Percentiles rank a stretch among this genome's conserved stretches.
Conservation (phyloP, 2,329 filamentous ascomycete genomes). For the Blastomyces parvus region DNA sequence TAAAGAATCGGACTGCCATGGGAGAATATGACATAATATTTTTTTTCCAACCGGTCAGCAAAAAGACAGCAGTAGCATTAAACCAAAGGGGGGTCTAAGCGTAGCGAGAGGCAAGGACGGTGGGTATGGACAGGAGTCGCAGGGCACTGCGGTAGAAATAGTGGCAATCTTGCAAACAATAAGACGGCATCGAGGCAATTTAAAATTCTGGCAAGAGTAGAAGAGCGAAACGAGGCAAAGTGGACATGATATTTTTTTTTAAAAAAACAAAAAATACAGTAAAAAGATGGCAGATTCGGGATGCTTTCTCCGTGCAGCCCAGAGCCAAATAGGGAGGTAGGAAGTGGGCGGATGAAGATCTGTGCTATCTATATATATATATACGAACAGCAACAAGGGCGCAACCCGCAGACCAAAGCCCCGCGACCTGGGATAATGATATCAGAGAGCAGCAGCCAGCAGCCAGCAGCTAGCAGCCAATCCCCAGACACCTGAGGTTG, state of each 20-base stretch:
- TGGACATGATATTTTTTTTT: conserved; percentile 1
- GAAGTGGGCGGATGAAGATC: neutral
- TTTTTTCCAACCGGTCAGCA: conserved; percentile 15
- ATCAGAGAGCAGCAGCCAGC: neutral
- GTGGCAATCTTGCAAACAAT: conserved; percentile 77
- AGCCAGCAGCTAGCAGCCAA: too few relatives aligned
- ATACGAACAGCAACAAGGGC: neutral
- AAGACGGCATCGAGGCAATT: conserved; percentile 59
- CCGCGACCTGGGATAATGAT: conserved; percentile 5
- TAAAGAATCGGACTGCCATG: conserved; percentile 61
- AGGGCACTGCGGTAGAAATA: conserved; percentile 88
- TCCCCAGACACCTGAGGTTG: neutral
- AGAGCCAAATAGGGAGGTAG: neutral
- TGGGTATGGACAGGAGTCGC: conserved; percentile 74
- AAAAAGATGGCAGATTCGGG: neutral
- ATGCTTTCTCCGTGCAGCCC: neutral
- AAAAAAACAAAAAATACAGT: too few relatives aligned
- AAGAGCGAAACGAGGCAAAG: conserved; percentile 7
- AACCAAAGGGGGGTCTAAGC: conserved; percentile 38
- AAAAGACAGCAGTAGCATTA: neutral
- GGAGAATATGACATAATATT: conserved; percentile 48
- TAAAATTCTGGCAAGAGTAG: conserved; percentile 15
- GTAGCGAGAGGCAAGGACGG: conserved; percentile 66
- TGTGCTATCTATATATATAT: neutral
- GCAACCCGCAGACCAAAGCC: neutral